Evolutionary conservation across 163 green algal species (phyloP), one percentile per base, ranked within the genome.

Genomic region (Scenedesmus sp.): DNA sequence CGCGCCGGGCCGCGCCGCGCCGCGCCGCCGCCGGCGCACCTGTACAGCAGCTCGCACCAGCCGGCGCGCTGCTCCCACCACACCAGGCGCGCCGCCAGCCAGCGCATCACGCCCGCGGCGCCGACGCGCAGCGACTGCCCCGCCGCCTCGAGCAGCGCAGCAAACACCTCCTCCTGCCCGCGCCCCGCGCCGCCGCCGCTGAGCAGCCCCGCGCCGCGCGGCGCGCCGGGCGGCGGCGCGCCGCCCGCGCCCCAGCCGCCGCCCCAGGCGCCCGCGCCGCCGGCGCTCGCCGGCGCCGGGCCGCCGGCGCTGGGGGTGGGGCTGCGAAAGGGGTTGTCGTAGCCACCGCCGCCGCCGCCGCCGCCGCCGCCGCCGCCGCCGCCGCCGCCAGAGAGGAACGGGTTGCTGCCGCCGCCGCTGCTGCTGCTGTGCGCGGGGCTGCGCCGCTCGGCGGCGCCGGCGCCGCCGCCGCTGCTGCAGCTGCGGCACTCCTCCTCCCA

Each of bases 41-140:
- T 76, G 73, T 81, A 81, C 20, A 81, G 29, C 28, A 81, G 73
- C 62, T 81, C 73, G 18, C 73, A 81, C 73, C 73, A 81, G 7
- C 39, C 73, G 24, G 58, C 62, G 1, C 73, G 48, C 60, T 67
- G 60, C 14, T 81, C 51, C 73, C 73, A 81, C 73, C 73, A 81
- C 20, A 81, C 73, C 31, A 81, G 47, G 9, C 62, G 47, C 73
- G 66, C 73, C 15, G 62, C 73, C 60, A 81, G 60, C 73, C 73
- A 81, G 14, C 58, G 64, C 24, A 47, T 56, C 48, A 81, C 73
- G 22, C 22, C 33, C 29, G 36, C 50, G n/a, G 74, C 26, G 1
- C 73, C 73, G 18, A 20, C n/a, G 1, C 62, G 73, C 48, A 81
- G 36, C 36, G 47, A 17, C 56, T 75, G 65, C 44, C 18, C n/a